Evolutionary conservation across 2,329 filamentous ascomycete species (phyloP), one percentile per base, ranked within the genome.

Genomic region (Achaetomium macrosporum): DNA sequence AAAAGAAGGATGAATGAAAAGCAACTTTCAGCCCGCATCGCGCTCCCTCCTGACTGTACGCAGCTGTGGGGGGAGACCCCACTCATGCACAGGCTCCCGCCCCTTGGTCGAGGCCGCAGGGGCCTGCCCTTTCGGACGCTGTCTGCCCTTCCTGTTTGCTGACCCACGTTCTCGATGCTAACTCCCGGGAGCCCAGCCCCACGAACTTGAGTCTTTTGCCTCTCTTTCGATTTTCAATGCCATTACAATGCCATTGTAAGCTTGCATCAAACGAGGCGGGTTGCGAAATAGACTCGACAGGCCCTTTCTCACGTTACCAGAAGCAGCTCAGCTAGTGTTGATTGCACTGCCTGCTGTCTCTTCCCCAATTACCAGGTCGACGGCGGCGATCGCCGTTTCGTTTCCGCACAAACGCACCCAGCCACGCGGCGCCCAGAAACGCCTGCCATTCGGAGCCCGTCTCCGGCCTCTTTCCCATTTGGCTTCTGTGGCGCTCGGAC

Each of bases 351-450:
- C 33, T 13, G 33, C 12, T 15, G 33, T 15, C 8, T 36, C 33
- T 36, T 36, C 12, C 33, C 12, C 33, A 15, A 15, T 36, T 31
- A 31, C 30, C 30, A 7, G 30, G 30, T 5, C 33, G 12, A 36
- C 42, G 17, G 16, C 36, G 49, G 8, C 36, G 53, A 57, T 58
- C 54, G 30, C 52, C 51, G 57, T 57, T 55, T 58, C 43, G 51
- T 47, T 53, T 44, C 52, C 47, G 47, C 47, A 16, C 53, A 51
- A 47, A 48, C 46, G 31, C 50, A 49, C 42, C 53, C 50, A 56
- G 50, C 53, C 56, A 54, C 56, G 17, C 50, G 41, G 56, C 44
- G 20, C 42, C 33, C 35, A 37, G 40, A 42, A 36, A 50, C 35
- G 13, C 30, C 45, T 39, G 39, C 35, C 39, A 20, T 20, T 50